Conservation (phyloP, 179 eudicot species). For the Spinacia oleracea region DNA sequence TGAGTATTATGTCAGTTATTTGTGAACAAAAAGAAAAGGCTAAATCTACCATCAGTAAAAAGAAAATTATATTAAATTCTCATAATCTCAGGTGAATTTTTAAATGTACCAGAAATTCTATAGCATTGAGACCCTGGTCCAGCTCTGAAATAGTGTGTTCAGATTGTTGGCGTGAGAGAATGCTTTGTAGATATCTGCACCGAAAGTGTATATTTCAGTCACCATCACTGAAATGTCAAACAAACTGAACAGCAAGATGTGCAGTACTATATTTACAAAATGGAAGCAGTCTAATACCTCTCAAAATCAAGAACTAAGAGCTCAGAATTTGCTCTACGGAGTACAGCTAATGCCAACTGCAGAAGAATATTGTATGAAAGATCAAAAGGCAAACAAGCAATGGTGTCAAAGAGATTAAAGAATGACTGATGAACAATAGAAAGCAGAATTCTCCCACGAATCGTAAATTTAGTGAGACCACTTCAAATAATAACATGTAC, state of each 20-base stretch:
- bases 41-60: not conserved
- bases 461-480: not conserved
- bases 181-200: conserved; percentile 62
- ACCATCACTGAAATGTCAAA: conserved; percentile 8
- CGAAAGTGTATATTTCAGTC: conserved; percentile 9
- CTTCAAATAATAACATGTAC: not conserved
- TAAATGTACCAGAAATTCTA: conserved; percentile 58
- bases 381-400: not conserved
- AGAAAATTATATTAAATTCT: not conserved
- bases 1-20: not conserved
- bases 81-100: not conserved
- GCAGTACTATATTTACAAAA: not conserved
- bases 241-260: conserved; percentile 1
- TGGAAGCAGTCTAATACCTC: conserved; percentile 43
- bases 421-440: not conserved
- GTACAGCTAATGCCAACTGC: conserved; percentile 90
- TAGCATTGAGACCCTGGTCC: conserved; percentile 50
- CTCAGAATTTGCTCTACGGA: conserved; percentile 63
- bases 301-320: conserved; percentile 69
- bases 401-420: not conserved
- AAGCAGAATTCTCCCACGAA: not conserved
- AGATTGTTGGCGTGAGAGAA: conserved; percentile 71
- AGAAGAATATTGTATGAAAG: conserved; percentile 23
- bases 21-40: not conserved
- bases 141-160: conserved; percentile 59